Evolutionary conservation across 345 rosid species (phyloP).

Genomic region (Conringia planisiliqua): DNA sequence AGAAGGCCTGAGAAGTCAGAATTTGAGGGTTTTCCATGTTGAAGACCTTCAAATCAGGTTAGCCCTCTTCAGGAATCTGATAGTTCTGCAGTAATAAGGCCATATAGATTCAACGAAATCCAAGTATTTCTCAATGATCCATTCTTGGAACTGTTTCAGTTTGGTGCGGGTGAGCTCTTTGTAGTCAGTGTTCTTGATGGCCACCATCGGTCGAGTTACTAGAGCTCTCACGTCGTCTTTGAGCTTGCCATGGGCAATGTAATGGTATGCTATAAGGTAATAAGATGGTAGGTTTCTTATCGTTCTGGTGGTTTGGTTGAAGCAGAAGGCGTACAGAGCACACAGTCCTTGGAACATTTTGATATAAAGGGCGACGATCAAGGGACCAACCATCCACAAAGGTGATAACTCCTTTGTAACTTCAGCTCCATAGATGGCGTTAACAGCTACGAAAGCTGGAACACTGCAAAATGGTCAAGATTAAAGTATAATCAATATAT

Average conservation of each 20-base stretch:
- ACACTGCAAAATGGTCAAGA: constrained; percentile 45
- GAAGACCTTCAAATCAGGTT: constrained; percentile 51
- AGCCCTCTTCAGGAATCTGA: constrained; percentile 92
- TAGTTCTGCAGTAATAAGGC: constrained; percentile 93
- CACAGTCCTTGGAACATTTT: constrained; percentile 65
- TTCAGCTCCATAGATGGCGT: constrained; percentile 57
- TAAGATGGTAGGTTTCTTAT: constrained; percentile 57
- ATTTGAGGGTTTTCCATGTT: constrained; percentile 7
- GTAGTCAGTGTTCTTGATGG: constrained; percentile 61
- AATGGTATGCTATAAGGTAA: constrained; percentile 47
- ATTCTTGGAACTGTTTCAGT: constrained; percentile 52
- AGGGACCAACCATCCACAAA: constrained; percentile 80
- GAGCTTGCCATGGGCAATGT: constrained; percentile 60
- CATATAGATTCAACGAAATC: constrained; percentile 83
- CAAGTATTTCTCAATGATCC: constrained; percentile 67
- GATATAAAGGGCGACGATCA: constrained; percentile 59
- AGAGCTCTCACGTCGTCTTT: constrained; percentile 46
- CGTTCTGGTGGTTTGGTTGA: constrained; percentile 54
- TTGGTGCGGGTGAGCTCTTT: constrained; percentile 51
- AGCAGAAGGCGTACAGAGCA: constrained; percentile 68
- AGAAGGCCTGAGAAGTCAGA: constrained; percentile 14
- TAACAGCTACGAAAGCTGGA: constrained; percentile 64
- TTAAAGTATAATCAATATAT: constrained; percentile 17
- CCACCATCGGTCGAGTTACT: constrained; percentile 53
- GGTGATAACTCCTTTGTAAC: constrained; percentile 84